Percentiles rank a stretch among this genome's conserved stretches.
Conservation (phyloP, 345 rosid genomes). For the Eucalyptus rudis region DNA sequence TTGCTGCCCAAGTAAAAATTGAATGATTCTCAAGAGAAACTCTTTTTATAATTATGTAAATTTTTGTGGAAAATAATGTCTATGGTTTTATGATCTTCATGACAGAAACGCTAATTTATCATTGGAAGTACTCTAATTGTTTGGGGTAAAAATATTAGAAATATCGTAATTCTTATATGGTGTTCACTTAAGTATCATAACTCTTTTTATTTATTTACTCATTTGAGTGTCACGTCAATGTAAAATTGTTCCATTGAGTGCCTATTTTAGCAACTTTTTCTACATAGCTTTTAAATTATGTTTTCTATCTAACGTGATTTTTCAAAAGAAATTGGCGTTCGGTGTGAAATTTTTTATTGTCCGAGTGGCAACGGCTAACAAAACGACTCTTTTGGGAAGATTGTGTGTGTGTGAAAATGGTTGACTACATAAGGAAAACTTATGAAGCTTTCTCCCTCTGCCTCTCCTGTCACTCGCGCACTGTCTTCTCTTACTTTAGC, state of each 20-base stretch:
- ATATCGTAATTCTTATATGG: too few relatives aligned
- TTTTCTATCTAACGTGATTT: not conserved
- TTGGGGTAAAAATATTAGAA: not conserved
- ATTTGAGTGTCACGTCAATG: not conserved
- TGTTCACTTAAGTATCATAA: rapidly evolving
- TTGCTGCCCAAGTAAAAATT: not conserved
- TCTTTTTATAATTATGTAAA: not conserved
- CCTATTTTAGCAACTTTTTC: too few relatives aligned
- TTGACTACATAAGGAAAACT: not conserved
- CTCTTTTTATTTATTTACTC: not conserved
- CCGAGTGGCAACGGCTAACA: too few relatives aligned
- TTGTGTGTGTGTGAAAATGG: not conserved
- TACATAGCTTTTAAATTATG: too few relatives aligned
- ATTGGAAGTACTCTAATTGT: not conserved
- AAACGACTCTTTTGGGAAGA: not conserved
- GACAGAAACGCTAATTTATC: not conserved
- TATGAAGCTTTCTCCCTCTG: not conserved
- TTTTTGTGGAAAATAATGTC: not conserved
- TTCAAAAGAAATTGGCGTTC: not conserved
- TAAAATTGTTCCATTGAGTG: not conserved
- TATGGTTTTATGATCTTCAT: not conserved
- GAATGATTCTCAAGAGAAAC: not conserved
- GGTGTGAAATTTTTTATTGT: not conserved
- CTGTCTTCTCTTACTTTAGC: not conserved
- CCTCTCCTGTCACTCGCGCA: not conserved